A percentile compares a stretch with the other conserved stretches of the same genome.
phyloP scores from a whole-genome alignment of 2,329 filamentous ascomycete genomes.

The Cadophora malorum region DNA sequence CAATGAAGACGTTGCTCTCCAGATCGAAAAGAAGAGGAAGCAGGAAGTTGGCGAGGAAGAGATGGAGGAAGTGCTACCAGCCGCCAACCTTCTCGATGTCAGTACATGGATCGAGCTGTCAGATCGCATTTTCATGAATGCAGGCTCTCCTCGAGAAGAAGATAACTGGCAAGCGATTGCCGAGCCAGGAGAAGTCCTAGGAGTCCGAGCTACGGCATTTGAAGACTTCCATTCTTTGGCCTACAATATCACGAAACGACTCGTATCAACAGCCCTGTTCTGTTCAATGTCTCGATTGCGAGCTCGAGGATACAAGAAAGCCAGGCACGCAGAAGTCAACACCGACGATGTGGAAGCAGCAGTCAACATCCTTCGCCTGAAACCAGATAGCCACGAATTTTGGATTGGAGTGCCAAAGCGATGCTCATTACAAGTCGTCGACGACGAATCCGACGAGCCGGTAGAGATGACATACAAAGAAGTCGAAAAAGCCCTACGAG shows the following conservation, averaged over 20 bases:
- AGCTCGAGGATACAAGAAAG: constrained; percentile 47
- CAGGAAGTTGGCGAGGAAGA: constrained; percentile 39
- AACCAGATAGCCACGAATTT: constrained; percentile 52
- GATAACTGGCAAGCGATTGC: constrained; percentile 72
- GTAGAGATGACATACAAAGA: constrained; percentile 9
- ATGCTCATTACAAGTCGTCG: constrained; percentile 57
- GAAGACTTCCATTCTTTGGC: constrained; percentile 75
- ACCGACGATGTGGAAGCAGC: constrained; percentile 56
- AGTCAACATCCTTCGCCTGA: constrained; percentile 59
- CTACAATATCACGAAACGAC: constrained; percentile 69
- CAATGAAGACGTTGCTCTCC: constrained; percentile 44
- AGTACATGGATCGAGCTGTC: constrained; percentile 69
- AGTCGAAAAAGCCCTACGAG: constrained; percentile 15
- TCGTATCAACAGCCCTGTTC: constrained; percentile 73
- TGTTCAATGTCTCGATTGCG: constrained; percentile 73
- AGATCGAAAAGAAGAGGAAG: constrained; percentile 35
- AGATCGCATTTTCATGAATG: constrained; percentile 77
- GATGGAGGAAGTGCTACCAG: constrained; percentile 49
- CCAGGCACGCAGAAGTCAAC: constrained; percentile 40
- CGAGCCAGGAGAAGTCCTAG: constrained; percentile 61
- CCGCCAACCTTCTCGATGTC: constrained; percentile 63
- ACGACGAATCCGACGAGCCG: constrained; percentile 38
- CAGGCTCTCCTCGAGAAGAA: constrained; percentile 57
- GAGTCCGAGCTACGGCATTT: constrained; percentile 77
- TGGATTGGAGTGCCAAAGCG: constrained; percentile 60